Conservation (phyloP, 1,139 yeast genomes). For the Suhomyces bolitotheri region DNA sequence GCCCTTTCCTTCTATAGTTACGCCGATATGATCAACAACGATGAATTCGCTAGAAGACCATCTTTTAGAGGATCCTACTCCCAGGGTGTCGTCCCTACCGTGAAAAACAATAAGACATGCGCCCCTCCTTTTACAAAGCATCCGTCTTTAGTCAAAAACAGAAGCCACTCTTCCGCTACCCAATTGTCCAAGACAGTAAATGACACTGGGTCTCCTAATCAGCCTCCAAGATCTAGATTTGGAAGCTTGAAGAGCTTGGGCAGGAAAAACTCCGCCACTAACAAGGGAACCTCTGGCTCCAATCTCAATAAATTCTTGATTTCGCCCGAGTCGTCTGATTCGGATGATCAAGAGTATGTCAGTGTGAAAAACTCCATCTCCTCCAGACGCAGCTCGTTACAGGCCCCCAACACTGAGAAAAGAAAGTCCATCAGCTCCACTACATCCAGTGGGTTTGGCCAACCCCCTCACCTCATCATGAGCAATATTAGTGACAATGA, state of each 20-base stretch:
- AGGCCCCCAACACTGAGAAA: constrained; percentile 7
- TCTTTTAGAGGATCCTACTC: constrained; percentile 40
- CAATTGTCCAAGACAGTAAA: constrained; percentile 23
- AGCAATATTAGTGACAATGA: constrained; percentile 21
- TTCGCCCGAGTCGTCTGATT: constrained; percentile 27
- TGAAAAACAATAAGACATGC: constrained; percentile 6
- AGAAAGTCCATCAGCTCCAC: constrained; percentile 17
- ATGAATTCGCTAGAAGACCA: constrained; percentile 62
- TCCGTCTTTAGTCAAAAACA: constrained; percentile 16
- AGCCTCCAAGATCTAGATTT: constrained; percentile 7
- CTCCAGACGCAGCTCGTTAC: constrained; percentile 7
- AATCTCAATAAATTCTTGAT: constrained; percentile 16
- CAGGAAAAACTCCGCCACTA: constrained; percentile 1
- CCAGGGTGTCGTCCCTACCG: constrained; percentile 32
- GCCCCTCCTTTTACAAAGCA: constrained; percentile 12
- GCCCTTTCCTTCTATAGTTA: constrained; percentile 70
- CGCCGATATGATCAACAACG: constrained; percentile 74
- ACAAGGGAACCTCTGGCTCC: background rate
- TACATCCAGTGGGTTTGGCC: constrained; percentile 10
- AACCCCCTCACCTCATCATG: constrained; percentile 9
- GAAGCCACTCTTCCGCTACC: constrained; percentile 17
- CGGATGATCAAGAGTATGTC: constrained; percentile 11
- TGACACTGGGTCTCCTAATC: constrained; percentile 3
- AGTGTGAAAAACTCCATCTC: constrained; percentile 6
- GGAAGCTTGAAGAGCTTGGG: constrained; percentile 12